Percentiles rank a stretch among this genome's conserved stretches.
phyloP scores from a whole-genome alignment of 257 asterid genomes.

The Avicennia marina region DNA sequence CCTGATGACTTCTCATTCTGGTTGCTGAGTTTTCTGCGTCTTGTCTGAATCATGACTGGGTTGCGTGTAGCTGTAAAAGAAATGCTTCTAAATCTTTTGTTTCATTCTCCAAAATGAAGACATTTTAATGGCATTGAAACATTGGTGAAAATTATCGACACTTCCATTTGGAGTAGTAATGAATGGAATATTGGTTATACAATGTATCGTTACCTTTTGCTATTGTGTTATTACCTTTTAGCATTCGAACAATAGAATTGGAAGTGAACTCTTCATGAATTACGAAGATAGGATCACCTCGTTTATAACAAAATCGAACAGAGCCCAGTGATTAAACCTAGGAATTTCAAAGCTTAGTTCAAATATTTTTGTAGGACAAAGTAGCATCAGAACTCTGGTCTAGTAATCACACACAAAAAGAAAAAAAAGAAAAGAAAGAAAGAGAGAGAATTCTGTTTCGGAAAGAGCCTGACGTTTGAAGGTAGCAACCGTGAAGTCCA shows the following conservation, averaged over 20 bases:
- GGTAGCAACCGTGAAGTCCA: neutral
- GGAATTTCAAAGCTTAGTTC: neutral
- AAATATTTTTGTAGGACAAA: constrained; percentile 4
- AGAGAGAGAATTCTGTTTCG: no score
- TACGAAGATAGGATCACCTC: no score
- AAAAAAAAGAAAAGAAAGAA: no score
- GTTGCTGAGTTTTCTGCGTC: constrained; percentile 11
- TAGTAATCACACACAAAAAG: neutral
- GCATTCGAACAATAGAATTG: neutral
- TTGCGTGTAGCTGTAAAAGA: constrained; percentile 10
- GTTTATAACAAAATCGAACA: no score
- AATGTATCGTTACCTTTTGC: neutral
- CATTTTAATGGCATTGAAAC: constrained; percentile 21
- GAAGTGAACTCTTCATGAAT: neutral
- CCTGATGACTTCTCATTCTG: constrained; percentile 7
- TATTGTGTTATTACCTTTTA: neutral
- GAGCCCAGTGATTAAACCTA: no score
- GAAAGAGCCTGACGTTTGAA: constrained; percentile 4
- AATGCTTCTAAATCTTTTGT: constrained; percentile 5
- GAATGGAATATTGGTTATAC: neutral
- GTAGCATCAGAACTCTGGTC: neutral
- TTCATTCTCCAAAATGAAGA: constrained; percentile 4
- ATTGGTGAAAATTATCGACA: neutral
- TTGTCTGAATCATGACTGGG: constrained; percentile 7
- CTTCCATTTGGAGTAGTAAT: constrained; percentile 4